These are phyloP conservation scores for Dictyostelium capitatum DNA, from an alignment of 78 protist species.

Conservation along the genomic window DNA sequence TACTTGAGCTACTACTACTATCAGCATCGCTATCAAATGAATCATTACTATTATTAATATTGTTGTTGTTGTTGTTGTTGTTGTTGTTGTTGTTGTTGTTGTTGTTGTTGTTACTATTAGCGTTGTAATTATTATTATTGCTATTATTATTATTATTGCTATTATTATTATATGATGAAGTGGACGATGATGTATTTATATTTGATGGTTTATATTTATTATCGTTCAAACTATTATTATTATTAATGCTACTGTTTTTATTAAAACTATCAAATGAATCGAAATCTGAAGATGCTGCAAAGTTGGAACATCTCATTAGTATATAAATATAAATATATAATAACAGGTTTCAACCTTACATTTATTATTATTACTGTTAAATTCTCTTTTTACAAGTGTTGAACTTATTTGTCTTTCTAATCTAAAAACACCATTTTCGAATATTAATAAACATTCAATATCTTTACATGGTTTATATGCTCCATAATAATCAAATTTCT, in stretches of 20 bases:
- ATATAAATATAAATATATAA: too few species aligned
- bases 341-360: not conserved
- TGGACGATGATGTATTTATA: not conserved
- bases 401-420: constrained; percentile 27
- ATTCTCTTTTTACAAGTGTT: constrained; percentile 8
- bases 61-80: not conserved
- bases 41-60: constrained; percentile 1
- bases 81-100: not conserved
- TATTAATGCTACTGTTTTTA: not conserved
- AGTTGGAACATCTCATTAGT: too few species aligned
- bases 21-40: constrained; percentile 18
- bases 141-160: not conserved
- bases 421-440: constrained; percentile 71
- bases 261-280: not conserved
- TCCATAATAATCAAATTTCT: constrained; percentile 37
- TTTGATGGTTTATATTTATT: not conserved
- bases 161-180: not conserved
- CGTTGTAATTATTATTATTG: not conserved
- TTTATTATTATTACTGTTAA: not conserved
- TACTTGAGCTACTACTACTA: not conserved
- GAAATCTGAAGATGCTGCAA: not conserved
- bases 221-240: not conserved
- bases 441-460: constrained; percentile 40
- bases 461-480: constrained; percentile 43
- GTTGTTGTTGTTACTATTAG: not conserved